Conservation (phyloP, 2,329 filamentous ascomycete genomes). For the Botrytis elliptica region DNA sequence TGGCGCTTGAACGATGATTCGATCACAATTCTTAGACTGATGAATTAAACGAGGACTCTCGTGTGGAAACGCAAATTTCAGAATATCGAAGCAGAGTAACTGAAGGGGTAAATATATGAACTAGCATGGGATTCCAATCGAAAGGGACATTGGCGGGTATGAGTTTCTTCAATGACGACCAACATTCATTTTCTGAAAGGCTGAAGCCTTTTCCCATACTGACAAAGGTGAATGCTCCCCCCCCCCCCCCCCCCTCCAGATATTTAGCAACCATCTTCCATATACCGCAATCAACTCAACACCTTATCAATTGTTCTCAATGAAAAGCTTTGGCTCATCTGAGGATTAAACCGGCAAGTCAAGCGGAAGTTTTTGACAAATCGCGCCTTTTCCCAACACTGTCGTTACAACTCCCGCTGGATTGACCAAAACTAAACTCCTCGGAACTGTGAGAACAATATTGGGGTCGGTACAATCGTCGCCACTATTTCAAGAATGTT, state of each 20-base stretch:
- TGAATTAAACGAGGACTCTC: background rate
- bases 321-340: background rate
- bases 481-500: background rate
- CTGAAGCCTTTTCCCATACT: background rate
- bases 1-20: background rate
- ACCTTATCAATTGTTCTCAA: background rate
- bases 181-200: background rate
- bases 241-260: background rate
- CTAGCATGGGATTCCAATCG: background rate
- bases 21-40: accelerated
- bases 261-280: background rate
- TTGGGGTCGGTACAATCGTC: background rate
- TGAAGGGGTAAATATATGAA: background rate
- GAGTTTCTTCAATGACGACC: background rate
- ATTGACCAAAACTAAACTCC: background rate
- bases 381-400: background rate
- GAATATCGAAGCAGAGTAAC: background rate
- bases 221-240: too few relatives aligned
- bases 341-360: background rate
- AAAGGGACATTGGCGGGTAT: background rate
- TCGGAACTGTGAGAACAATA: background rate
- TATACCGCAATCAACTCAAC: too few relatives aligned
- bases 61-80: background rate
- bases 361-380: background rate
- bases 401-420: background rate